A percentile compares a stretch with the other conserved stretches of the same genome.
Conservation (phyloP, 2,329 filamentous ascomycete genomes). For the Fusarium aywerte region DNA sequence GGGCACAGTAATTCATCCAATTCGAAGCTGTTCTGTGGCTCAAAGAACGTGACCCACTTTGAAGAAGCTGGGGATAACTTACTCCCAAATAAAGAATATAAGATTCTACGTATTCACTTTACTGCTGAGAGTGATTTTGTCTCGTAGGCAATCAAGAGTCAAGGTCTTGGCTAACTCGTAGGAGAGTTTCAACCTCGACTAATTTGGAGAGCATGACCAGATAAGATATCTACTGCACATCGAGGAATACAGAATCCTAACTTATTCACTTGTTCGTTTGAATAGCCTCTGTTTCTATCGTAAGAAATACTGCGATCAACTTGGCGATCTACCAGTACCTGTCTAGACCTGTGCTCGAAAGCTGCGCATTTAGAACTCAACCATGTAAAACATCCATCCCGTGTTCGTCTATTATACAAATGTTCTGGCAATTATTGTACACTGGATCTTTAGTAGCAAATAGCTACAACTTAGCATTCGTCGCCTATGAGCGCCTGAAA, state of each 20-base stretch:
- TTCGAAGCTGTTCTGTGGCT: slow-evolving; percentile 32
- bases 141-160: not conserved
- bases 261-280: no score
- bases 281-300: no score
- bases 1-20: slow-evolving; percentile 42
- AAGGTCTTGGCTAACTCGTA: not conserved
- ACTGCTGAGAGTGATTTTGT: not conserved
- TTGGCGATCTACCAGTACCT: no score
- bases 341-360: no score
- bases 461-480: not conserved
- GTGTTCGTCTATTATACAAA: not conserved
- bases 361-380: no score
- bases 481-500: slow-evolving; percentile 19
- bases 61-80: not conserved
- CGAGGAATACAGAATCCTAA: no score
- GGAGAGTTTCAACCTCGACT: not conserved
- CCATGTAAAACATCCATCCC: no score
- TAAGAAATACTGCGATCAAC: no score
- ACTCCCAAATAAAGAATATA: no score
- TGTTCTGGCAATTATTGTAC: not conserved
- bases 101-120: not conserved
- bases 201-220: no score
- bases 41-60: not conserved
- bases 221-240: no score
- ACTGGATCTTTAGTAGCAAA: not conserved